Evolutionary conservation across 495 filamentous ascomycete species (phyloP).

Genomic region (Parathielavia hyrcaniae): DNA sequence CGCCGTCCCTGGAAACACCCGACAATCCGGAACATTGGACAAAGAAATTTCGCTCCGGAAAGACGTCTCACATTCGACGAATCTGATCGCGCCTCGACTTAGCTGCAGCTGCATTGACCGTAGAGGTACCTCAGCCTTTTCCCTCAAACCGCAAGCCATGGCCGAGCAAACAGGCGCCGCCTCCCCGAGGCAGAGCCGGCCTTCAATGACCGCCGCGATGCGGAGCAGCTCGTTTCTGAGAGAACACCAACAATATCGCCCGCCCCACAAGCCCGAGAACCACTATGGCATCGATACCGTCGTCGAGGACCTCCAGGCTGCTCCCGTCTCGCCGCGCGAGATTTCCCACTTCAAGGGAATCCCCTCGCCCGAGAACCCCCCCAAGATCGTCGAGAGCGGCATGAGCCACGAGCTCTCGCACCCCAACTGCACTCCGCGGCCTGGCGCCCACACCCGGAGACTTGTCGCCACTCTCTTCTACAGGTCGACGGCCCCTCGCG

Average conservation of each 20-base stretch:
- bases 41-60: not conserved
- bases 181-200: constrained; percentile 34
- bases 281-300: constrained; percentile 52
- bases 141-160: constrained; percentile 25
- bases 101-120: not conserved
- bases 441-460: constrained; percentile 36
- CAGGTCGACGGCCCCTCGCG: constrained; percentile 42
- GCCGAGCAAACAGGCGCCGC: constrained; percentile 29
- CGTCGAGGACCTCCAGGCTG: constrained; percentile 42
- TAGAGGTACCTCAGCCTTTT: no score
- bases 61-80: not conserved
- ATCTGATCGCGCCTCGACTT: not conserved
- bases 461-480: constrained; percentile 67
- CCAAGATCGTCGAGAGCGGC: constrained; percentile 51
- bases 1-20: not conserved
- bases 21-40: not conserved
- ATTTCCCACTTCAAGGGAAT: constrained; percentile 48
- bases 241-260: constrained; percentile 70
- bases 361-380: constrained; percentile 46
- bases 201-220: constrained; percentile 45
- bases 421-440: constrained; percentile 47
- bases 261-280: constrained; percentile 47
- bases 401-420: constrained; percentile 52
- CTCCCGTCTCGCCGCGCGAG: constrained; percentile 32
- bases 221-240: constrained; percentile 64